These are phyloP conservation scores for Diaporthe sp. DNA, from an alignment of 2,329 filamentous ascomycete species.

Conservation along the genomic window DNA sequence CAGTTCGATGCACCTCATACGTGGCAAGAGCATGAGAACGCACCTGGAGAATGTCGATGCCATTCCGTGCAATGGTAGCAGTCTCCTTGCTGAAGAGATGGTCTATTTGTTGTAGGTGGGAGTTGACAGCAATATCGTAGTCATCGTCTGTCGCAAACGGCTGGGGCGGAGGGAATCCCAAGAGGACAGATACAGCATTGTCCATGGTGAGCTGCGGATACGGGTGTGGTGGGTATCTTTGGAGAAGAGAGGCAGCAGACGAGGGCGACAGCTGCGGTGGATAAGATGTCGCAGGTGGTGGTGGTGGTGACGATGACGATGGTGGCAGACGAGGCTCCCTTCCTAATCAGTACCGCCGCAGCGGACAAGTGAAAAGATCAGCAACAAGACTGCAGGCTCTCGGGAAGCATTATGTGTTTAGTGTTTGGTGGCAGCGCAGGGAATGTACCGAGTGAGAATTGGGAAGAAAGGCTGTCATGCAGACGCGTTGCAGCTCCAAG, in stretches of 20 bases:
- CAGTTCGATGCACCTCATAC: not conserved
- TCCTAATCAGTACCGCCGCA: conserved; percentile 28
- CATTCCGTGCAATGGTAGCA: conserved; percentile 51
- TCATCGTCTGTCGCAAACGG: conserved; percentile 48
- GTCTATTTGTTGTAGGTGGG: conserved; percentile 56
- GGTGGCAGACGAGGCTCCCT: not conserved
- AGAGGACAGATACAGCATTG: conserved; percentile 53
- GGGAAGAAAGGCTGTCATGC: not conserved
- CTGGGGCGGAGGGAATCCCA: conserved; percentile 57
- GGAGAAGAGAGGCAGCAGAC: not conserved
- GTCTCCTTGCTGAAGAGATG: conserved; percentile 54
- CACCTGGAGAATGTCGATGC: conserved; percentile 59
- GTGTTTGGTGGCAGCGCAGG: not conserved
- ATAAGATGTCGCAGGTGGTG: not conserved
- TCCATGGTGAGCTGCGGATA: conserved; percentile 52
- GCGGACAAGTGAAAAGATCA: conserved; percentile 6
- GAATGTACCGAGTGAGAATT: not conserved
- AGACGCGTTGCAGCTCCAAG: not conserved
- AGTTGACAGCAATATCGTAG: conserved; percentile 57
- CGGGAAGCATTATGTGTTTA: not conserved
- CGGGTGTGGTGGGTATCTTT: not conserved
- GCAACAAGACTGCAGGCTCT: not conserved
- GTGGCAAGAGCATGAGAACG: conserved; percentile 20
- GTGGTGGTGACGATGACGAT: not conserved
- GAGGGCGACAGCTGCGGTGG: not conserved